Evolutionary conservation across 495 filamentous ascomycete species (phyloP).

Genomic region (Cercophora scortea): DNA sequence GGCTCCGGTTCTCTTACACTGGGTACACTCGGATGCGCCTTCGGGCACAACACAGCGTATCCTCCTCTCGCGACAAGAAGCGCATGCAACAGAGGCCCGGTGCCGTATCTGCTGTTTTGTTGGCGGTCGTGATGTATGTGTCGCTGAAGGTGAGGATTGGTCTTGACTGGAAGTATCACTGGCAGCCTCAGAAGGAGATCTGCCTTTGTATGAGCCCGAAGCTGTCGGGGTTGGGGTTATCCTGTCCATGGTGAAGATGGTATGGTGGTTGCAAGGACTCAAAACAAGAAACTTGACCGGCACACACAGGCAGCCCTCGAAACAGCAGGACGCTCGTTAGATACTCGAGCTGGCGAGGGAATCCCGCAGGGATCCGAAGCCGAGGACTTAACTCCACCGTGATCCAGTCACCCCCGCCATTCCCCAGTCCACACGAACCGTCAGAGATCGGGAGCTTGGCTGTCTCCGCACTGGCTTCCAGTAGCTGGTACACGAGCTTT

Average conservation of each 20-base stretch:
- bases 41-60: slow-evolving; percentile 50
- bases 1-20: slow-evolving; percentile 42
- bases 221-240: too few relatives aligned
- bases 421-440: slow-evolving; percentile 9
- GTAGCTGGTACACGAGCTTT: not conserved
- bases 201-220: slow-evolving; percentile 6
- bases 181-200: slow-evolving; percentile 18
- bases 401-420: not conserved
- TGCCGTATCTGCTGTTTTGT: slow-evolving; percentile 29
- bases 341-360: too few relatives aligned
- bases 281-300: too few relatives aligned
- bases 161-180: slow-evolving; percentile 20
- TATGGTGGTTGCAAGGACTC: too few relatives aligned
- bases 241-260: too few relatives aligned
- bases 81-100: slow-evolving; percentile 32
- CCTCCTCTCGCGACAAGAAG: slow-evolving; percentile 41
- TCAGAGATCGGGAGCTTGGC: not conserved
- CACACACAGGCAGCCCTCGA: too few relatives aligned
- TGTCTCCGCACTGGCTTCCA: slow-evolving; percentile 10
- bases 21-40: slow-evolving; percentile 42
- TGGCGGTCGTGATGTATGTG: slow-evolving; percentile 14
- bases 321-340: too few relatives aligned
- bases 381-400: too few relatives aligned
- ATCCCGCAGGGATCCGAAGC: too few relatives aligned
- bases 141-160: slow-evolving; percentile 15